phyloP scores from a whole-genome alignment of 768 basidiomycete species.

The Rhizopogon rudus region DNA sequence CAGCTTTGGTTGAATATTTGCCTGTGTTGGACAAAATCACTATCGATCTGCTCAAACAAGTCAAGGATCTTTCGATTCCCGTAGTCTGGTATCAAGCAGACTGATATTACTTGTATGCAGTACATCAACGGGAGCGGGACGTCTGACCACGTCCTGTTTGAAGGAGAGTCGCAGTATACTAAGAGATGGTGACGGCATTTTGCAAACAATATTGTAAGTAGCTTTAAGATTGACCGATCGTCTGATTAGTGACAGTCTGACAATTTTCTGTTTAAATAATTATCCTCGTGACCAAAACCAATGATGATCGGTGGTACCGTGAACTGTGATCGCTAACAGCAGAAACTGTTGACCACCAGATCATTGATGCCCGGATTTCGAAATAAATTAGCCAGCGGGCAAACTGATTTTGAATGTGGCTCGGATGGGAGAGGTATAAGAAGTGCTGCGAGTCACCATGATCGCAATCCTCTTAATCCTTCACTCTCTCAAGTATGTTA shows the following conservation, averaged over 20 bases:
- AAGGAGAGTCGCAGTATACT: constrained; percentile 74
- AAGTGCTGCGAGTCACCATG: background rate
- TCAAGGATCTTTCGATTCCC: constrained; percentile 65
- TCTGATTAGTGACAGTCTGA: no score
- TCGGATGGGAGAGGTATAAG: background rate
- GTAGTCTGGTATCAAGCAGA: constrained; percentile 88
- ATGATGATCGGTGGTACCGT: no score
- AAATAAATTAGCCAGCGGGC: no score
- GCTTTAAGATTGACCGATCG: background rate
- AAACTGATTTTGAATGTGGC: no score
- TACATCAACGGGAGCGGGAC: constrained; percentile 67
- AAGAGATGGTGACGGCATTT: constrained; percentile 62
- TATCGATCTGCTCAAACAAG: constrained; percentile 58
- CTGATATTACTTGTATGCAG: constrained; percentile 54
- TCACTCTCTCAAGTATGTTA: background rate
- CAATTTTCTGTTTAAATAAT: no score
- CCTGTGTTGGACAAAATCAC: constrained; percentile 48
- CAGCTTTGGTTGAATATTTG: background rate
- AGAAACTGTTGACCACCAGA: no score
- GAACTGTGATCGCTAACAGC: no score
- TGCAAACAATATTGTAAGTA: constrained; percentile 12
- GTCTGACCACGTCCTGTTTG: constrained; percentile 65
- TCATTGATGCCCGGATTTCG: no score
- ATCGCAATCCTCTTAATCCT: background rate
- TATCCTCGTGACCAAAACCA: no score